Evolutionary conservation across 2,329 filamentous ascomycete genomes (phyloP).

Genomic region (Cadophora gregata): DNA sequence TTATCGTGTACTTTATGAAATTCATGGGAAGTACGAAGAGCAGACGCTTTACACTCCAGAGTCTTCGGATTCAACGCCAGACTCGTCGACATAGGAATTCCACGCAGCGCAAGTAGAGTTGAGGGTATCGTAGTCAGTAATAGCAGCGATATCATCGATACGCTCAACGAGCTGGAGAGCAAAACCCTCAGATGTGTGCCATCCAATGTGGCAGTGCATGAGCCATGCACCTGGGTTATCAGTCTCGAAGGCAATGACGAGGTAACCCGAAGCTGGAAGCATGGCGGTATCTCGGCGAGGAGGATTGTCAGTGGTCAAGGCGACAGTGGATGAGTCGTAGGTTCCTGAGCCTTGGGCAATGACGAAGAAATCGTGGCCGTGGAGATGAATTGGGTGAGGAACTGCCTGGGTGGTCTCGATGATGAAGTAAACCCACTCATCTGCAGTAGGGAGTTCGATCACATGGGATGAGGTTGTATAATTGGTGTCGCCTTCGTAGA

Average conservation of each 20-base stretch:
- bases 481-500: conserved; percentile 39
- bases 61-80: neutral
- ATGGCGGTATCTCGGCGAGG: conserved; percentile 58
- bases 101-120: neutral
- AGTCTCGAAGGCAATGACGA: conserved; percentile 38
- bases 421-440: conserved; percentile 42
- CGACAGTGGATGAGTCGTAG: conserved; percentile 38
- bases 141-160: neutral
- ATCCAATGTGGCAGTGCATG: conserved; percentile 48
- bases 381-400: conserved; percentile 51
- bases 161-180: conserved; percentile 55
- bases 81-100: neutral
- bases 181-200: conserved; percentile 61
- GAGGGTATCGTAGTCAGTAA: neutral
- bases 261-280: conserved; percentile 44
- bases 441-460: conserved; percentile 37
- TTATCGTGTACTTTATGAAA: neutral
- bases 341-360: conserved; percentile 53
- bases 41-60: neutral
- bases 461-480: conserved; percentile 36
- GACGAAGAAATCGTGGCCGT: conserved; percentile 57
- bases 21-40: neutral
- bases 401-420: conserved; percentile 37
- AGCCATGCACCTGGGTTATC: conserved; percentile 43
- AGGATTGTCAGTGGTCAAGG: conserved; percentile 48